phyloP scores from a whole-genome alignment of 2,329 filamentous ascomycete species.

The Aspergillus pseudoviridinutans region DNA sequence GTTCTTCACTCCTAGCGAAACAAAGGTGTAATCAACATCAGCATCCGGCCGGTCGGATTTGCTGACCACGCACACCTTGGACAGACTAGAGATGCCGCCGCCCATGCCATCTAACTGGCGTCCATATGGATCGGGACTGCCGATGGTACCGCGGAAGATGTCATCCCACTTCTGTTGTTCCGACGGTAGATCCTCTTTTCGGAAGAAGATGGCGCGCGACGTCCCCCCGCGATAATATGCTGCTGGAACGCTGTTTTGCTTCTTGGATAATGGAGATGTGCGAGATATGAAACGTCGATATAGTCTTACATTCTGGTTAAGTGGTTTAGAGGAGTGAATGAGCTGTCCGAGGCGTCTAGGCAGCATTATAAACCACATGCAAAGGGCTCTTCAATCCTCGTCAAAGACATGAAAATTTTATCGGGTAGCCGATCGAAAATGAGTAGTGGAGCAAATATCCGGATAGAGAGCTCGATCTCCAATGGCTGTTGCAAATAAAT shows the following conservation, averaged over 20 bases:
- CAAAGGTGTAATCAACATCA: constrained; percentile 69
- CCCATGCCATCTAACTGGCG: constrained; percentile 71
- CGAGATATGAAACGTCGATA: background rate
- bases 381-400: background rate
- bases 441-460: background rate
- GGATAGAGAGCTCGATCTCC: too few relatives aligned
- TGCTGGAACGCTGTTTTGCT: constrained; percentile 43
- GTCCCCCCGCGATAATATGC: constrained; percentile 66
- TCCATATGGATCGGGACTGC: constrained; percentile 61
- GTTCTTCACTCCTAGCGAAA: constrained; percentile 62
- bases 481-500: background rate
- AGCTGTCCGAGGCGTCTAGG: background rate
- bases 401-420: background rate
- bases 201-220: constrained; percentile 63
- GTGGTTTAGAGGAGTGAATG: background rate
- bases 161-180: constrained; percentile 46
- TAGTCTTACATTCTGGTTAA: background rate
- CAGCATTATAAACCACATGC: background rate
- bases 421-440: background rate
- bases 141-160: constrained; percentile 59
- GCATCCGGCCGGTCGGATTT: constrained; percentile 46
- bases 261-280: constrained; percentile 3
- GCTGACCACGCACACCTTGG: constrained; percentile 66
- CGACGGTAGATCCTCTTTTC: constrained; percentile 49
- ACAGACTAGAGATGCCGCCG: constrained; percentile 64